Conservation (phyloP, 805 yeast species). For the Sungouiozyma ichnusensis region DNA sequence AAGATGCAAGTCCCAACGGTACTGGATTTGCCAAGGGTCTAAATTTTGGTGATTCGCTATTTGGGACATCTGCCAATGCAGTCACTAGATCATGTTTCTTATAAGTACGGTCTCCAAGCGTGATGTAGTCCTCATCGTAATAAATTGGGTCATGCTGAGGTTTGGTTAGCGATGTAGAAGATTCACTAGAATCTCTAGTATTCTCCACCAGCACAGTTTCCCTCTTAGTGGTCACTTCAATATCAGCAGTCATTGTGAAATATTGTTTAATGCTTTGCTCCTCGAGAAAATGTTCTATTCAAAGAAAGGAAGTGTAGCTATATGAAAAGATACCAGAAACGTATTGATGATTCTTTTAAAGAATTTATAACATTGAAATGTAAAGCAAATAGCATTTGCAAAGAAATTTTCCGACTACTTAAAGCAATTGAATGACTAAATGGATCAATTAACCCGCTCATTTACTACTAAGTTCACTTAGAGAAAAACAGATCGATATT, state of each 20-base stretch:
- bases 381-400: background rate
- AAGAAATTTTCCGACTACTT: background rate
- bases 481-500: background rate
- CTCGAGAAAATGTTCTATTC: too few relatives aligned
- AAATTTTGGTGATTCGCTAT: slow-evolving; percentile 6
- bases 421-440: background rate
- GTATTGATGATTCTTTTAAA: background rate
- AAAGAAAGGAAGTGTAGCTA: too few relatives aligned
- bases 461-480: background rate
- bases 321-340: too few relatives aligned
- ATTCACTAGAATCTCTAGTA: background rate
- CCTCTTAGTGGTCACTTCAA: background rate
- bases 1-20: slow-evolving; percentile 63
- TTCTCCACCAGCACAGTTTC: background rate
- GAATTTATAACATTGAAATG: background rate
- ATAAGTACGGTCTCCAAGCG: slow-evolving; percentile 34
- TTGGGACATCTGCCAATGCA: slow-evolving; percentile 19
- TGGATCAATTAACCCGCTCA: background rate
- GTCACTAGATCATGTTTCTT: slow-evolving; percentile 44
- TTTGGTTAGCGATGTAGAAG: slow-evolving; percentile 3
- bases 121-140: slow-evolving; percentile 30
- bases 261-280: too few relatives aligned
- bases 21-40: slow-evolving; percentile 63
- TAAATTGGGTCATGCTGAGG: slow-evolving; percentile 12
- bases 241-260: background rate